Base-by-base conservation (phyloP, 805 yeast species). In the Cyberlindnera japonica region DNA sequence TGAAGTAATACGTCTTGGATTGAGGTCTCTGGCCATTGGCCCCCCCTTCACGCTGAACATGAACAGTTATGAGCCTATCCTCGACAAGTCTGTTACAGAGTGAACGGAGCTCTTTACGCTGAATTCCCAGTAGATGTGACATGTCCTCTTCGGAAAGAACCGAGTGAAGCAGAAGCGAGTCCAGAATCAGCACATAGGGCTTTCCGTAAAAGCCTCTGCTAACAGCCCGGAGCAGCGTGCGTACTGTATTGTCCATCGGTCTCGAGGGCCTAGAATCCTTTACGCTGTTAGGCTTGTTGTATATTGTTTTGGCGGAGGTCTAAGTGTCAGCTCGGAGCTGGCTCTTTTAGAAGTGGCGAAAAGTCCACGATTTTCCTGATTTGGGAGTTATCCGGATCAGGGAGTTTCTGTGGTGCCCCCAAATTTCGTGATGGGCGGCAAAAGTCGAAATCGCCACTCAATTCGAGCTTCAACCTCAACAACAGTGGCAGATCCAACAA, bases 81-180 rank as follows among this genome's bases (percentile, higher is more conserved):
- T 91, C 96, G 12, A 88, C 75, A 29, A 93, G 66, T 53, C 79
- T 74, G 42, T 89, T 83, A 59, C 95, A 83, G 32, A 85, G 69
- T 10, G 91, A 77, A 43, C 97, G 78, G 32, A 93, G 71, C 54
- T 88, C 96, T 55, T 91, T 91, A 40, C 89, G 74, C 51, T 87
- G 88, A 51, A 93, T 79, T 16, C 93, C 90, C 33, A 91, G 68
- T 38, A 93, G 69, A 55, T 77, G 81, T 22, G 84, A 76, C 57
- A 93, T 69, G 63, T 93, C 99, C 47, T 91, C 97, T 62, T 93
- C 99, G 15, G 90, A 83, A 22, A 91, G 72, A 8, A 91, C 96
- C 13, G 90, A 82, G 62, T 91, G 99, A 54, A 83, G 75, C 28
- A 91, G 63, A 6, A 91, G 68, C 2, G 97, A 96, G 62, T 91